A percentile compares a stretch with the other conserved stretches of the same genome.
Evolutionary conservation across 1,284 basidiomycete genomes (phyloP).

Genomic region (Irpex sp.): DNA sequence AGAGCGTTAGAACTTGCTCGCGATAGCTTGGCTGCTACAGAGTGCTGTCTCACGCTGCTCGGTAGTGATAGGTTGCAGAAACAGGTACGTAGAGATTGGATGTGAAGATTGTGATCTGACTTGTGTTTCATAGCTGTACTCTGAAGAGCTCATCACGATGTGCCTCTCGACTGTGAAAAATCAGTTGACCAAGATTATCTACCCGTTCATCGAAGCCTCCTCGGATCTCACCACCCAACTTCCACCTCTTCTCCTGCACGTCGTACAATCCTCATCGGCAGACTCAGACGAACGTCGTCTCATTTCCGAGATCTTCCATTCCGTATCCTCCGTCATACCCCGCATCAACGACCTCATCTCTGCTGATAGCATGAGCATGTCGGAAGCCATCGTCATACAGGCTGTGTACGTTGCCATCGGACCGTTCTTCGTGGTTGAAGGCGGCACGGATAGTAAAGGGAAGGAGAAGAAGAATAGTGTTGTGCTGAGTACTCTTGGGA

Average conservation of each 20-base stretch:
- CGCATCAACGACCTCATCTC: conserved; percentile 67
- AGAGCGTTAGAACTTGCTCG: conserved; percentile 52
- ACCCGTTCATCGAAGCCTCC: conserved; percentile 83
- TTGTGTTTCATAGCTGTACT: conserved; percentile 62
- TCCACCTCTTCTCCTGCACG: conserved; percentile 50
- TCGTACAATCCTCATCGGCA: conserved; percentile 43
- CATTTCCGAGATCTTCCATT: conserved; percentile 65
- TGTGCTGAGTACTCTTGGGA: conserved; percentile 60
- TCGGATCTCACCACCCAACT: conserved; percentile 38
- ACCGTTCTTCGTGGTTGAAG: conserved; percentile 86
- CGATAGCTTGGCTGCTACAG: conserved; percentile 76
- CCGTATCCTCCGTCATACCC: conserved; percentile 62
- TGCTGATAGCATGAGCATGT: conserved; percentile 72
- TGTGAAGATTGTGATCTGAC: background rate
- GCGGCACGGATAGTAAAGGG: conserved; percentile 41
- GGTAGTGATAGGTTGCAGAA: conserved; percentile 78
- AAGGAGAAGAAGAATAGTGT: conserved; percentile 55
- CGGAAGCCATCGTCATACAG: conserved; percentile 85
- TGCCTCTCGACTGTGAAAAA: conserved; percentile 79
- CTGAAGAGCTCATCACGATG: conserved; percentile 84
- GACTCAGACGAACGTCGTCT: conserved; percentile 46
- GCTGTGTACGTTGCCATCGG: conserved; percentile 90
- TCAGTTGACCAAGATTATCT: conserved; percentile 75
- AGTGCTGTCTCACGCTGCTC: conserved; percentile 78
- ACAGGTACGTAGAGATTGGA: conserved; percentile 50